These are phyloP conservation scores for Microthlaspi erraticum DNA, from an alignment of 345 rosid genomes.

Conservation along the genomic window DNA sequence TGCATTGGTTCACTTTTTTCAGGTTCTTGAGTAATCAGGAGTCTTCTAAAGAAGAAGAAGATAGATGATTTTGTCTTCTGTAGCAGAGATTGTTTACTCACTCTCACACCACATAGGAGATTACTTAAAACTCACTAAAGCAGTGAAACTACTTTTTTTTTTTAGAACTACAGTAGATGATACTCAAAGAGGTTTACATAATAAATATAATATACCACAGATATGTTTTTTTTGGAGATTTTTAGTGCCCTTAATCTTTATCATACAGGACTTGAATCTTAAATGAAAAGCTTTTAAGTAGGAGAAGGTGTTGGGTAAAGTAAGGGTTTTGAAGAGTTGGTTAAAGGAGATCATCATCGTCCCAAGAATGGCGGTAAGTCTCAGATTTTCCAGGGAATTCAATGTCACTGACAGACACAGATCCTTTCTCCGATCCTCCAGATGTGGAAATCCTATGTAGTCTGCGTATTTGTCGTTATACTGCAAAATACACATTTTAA, in stretches of 20 bases:
- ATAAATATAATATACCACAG: neutral
- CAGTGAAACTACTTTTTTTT: slow-evolving; percentile 16
- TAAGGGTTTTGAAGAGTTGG: slow-evolving; percentile 69
- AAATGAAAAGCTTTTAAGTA: neutral
- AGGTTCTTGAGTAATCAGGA: slow-evolving; percentile 5
- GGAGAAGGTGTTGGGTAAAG: slow-evolving; percentile 55
- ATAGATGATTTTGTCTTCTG: neutral
- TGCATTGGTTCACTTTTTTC: slow-evolving; percentile 52
- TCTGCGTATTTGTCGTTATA: slow-evolving; percentile 73
- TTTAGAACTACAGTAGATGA: neutral
- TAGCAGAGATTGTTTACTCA: too few species aligned
- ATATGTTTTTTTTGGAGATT: too few species aligned
- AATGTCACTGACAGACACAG: slow-evolving; percentile 55
- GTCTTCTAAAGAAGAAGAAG: too few species aligned
- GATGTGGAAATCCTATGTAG: slow-evolving; percentile 61
- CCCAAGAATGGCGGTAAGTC: slow-evolving; percentile 72
- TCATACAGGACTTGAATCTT: neutral
- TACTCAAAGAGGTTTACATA: slow-evolving; percentile 3
- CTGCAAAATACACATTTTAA: slow-evolving; percentile 37
- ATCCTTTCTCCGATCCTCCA: slow-evolving; percentile 84
- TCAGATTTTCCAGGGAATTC: slow-evolving; percentile 59
- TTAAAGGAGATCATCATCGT: slow-evolving; percentile 70
- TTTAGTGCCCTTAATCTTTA: neutral
- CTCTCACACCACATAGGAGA: neutral
- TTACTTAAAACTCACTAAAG: neutral